phyloP scores from a whole-genome alignment of 371 early-diverging fungal genomes.

The Massospora cicadina region DNA sequence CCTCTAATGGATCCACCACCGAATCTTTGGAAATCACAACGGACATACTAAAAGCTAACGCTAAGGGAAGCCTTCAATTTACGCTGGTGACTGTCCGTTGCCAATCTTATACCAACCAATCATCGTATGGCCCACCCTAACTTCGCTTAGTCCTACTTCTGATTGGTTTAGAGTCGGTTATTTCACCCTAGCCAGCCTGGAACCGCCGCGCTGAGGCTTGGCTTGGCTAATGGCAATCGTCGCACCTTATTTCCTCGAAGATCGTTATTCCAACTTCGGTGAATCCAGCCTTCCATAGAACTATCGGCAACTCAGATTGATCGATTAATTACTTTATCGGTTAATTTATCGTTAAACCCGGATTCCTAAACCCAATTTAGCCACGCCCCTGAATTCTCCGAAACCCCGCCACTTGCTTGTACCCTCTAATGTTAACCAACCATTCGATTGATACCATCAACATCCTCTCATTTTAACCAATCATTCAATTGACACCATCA shows the following conservation, averaged over 20 bases:
- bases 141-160: neutral
- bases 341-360: too few species aligned
- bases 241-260: neutral
- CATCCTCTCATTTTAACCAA: too few species aligned
- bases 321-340: too few species aligned
- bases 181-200: neutral
- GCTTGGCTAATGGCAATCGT: neutral
- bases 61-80: neutral
- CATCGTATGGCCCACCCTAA: neutral
- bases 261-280: neutral
- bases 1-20: neutral
- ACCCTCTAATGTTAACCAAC: too few species aligned
- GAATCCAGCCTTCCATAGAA: too few species aligned
- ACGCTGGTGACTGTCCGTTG: neutral
- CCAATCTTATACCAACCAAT: neutral
- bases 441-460: too few species aligned
- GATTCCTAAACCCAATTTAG: too few species aligned
- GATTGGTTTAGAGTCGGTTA: neutral
- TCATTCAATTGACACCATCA: too few species aligned
- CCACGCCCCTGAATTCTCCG: too few species aligned
- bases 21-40: neutral
- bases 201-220: neutral
- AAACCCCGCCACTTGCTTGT: too few species aligned
- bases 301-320: too few species aligned
- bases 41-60: neutral